Evolutionary conservation across 1,284 basidiomycete species (phyloP).

Genomic region (Trichosporon sp.): DNA sequence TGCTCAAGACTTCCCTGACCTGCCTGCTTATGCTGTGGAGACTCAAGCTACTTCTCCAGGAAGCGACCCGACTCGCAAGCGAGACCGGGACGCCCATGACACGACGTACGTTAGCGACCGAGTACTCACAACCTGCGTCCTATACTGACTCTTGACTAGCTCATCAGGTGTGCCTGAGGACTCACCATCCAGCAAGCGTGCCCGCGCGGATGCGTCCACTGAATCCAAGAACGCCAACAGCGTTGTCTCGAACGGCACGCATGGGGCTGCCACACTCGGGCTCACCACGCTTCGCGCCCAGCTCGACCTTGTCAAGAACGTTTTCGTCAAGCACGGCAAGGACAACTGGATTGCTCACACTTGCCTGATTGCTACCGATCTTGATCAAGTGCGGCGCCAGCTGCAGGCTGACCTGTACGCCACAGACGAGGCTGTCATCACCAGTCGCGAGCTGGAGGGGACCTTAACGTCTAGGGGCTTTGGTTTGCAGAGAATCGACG

Average conservation of each 20-base stretch:
- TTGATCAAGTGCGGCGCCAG: slow-evolving; percentile 37
- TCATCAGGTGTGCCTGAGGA: background rate
- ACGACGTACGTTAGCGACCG: background rate
- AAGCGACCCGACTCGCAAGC: slow-evolving; percentile 6
- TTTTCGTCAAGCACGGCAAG: slow-evolving; percentile 36
- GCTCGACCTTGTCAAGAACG: slow-evolving; percentile 32
- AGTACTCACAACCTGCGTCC: background rate
- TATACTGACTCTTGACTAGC: background rate
- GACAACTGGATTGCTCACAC: slow-evolving; percentile 46
- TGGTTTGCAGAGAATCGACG: slow-evolving; percentile 30
- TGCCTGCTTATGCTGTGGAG: slow-evolving; percentile 38
- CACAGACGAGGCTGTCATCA: slow-evolving; percentile 37
- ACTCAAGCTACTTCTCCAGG: background rate
- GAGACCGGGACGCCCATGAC: slow-evolving; percentile 7
- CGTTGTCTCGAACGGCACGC: background rate
- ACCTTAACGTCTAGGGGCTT: slow-evolving; percentile 29
- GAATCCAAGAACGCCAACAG: background rate
- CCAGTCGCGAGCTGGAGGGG: slow-evolving; percentile 33
- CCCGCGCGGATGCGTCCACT: background rate
- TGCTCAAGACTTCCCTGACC: slow-evolving; percentile 31
- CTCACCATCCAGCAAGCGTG: background rate
- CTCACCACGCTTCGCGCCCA: slow-evolving; percentile 33
- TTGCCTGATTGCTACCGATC: slow-evolving; percentile 43
- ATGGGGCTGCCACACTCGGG: slow-evolving; percentile 26
- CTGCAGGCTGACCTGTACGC: slow-evolving; percentile 41